phyloP scores from a whole-genome alignment of 2,329 filamentous ascomycete genomes.

The Ceratocystis destructans region DNA sequence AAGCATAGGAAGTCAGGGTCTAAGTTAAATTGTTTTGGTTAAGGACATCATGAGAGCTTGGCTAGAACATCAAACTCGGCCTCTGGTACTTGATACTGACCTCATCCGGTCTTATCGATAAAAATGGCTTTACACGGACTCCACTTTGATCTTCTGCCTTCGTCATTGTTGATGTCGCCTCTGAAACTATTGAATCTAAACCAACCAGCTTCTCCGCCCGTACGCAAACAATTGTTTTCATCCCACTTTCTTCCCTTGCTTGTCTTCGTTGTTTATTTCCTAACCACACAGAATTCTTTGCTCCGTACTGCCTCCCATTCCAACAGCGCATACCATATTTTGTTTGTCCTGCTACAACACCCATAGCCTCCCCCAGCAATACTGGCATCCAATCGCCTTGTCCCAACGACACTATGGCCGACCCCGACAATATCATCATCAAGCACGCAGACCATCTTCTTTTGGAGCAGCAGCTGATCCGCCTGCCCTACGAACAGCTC shows the following conservation, averaged over 20 bases:
- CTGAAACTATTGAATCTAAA: neutral
- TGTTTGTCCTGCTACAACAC: neutral
- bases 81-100: neutral
- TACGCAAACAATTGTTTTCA: neutral
- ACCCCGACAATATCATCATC: constrained; percentile 50
- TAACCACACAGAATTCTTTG: neutral
- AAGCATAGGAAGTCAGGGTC: too few relatives aligned
- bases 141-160: neutral
- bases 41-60: neutral
- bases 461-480: constrained; percentile 84
- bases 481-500: constrained; percentile 81
- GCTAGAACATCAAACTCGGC: neutral
- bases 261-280: neutral
- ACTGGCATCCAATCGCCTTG: neutral
- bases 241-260: neutral
- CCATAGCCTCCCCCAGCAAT: neutral
- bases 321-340: neutral
- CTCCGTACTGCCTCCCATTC: neutral
- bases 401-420: constrained; percentile 36
- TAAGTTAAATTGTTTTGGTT: too few relatives aligned
- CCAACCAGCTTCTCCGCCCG: too few relatives aligned
- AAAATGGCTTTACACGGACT: neutral
- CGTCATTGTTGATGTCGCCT: neutral
- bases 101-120: neutral
- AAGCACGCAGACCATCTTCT: constrained; percentile 64